These are phyloP conservation scores for Phaeosphaeria sp. DNA, from an alignment of 2,329 filamentous ascomycete species.

Conservation along the genomic window DNA sequence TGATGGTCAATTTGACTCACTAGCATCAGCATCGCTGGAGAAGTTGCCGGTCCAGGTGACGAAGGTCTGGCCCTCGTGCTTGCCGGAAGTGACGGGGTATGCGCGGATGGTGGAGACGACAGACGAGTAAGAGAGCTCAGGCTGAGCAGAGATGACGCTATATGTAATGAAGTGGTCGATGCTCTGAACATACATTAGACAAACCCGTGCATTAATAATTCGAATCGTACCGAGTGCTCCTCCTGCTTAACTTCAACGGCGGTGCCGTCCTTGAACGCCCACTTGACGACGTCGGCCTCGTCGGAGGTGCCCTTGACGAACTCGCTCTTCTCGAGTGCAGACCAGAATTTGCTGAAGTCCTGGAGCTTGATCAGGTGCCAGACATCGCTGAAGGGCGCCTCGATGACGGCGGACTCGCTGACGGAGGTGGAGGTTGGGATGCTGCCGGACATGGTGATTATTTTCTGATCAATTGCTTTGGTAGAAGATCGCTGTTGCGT, in stretches of 20 bases:
- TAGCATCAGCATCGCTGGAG: slow-evolving; percentile 73
- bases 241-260: slow-evolving; percentile 77
- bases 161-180: slow-evolving; percentile 80
- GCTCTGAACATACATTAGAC: slow-evolving; percentile 50
- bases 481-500: not conserved
- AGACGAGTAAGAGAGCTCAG: slow-evolving; percentile 69
- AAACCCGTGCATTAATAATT: not conserved
- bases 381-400: slow-evolving; percentile 69
- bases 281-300: slow-evolving; percentile 73
- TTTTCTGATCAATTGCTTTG: slow-evolving; percentile 10
- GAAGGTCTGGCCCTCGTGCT: slow-evolving; percentile 69
- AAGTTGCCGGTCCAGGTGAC: slow-evolving; percentile 75
- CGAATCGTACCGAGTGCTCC: slow-evolving; percentile 68
- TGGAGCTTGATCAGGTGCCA: slow-evolving; percentile 80
- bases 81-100: slow-evolving; percentile 71
- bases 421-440: slow-evolving; percentile 74
- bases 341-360: slow-evolving; percentile 73
- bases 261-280: slow-evolving; percentile 74
- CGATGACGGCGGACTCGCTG: slow-evolving; percentile 71
- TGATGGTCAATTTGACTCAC: slow-evolving; percentile 52
- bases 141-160: slow-evolving; percentile 71
- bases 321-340: slow-evolving; percentile 66
- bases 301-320: slow-evolving; percentile 67
- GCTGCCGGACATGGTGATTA: slow-evolving; percentile 31
- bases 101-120: slow-evolving; percentile 71